Base-by-base conservation (phyloP, 2,329 filamentous ascomycete species). In the Aspergillus persii region DNA sequence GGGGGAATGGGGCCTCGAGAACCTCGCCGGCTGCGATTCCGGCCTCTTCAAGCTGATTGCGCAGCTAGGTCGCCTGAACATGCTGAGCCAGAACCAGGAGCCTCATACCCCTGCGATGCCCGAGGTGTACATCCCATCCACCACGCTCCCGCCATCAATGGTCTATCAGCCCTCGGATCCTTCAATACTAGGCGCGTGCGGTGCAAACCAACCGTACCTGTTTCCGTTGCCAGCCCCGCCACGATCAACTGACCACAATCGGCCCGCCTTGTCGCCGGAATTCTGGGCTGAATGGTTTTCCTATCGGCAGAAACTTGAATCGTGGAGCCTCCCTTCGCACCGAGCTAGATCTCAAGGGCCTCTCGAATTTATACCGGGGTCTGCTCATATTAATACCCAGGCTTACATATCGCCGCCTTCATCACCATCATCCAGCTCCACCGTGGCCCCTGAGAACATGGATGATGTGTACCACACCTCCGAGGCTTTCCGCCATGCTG, bases 271-370 rank as follows among this genome's bases (percentile, higher is more conserved):
- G 27, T 70, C 69, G 7, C 65, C 71, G 6, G 67, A 59, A n/a
- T 96, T 96, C 74, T 96, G 91, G 92, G 80, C 82, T 30, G 92
- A 96, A 74, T 96, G 92, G 92, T 89, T 88, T 71, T 88, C 91
- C 54, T 85, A 92, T 3, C 89, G 90, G 30, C 82, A 85, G 50
- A 86, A 88, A 4, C 84, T 97, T 8, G 89, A 93, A 71, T 86
- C 85, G 63, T 96, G 92, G 92, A 85, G 92, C 63, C 91, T 95
- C 68, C 84, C 90, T 64, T 64, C 68, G 23, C 65, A 67, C 11
- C 59, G 62, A 3, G 57, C 63, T 8, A 57, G 62, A n/a, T 64
- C 64, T 8, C 64, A 61, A 4, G 61, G 62, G 18, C 58, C 58
- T 11, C 54, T 62, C 33, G 52, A 50, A 44, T 54, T 62, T 6